Conservation (phyloP, 2,329 filamentous ascomycete genomes). For the Pseudocercospora fijiensis region DNA sequence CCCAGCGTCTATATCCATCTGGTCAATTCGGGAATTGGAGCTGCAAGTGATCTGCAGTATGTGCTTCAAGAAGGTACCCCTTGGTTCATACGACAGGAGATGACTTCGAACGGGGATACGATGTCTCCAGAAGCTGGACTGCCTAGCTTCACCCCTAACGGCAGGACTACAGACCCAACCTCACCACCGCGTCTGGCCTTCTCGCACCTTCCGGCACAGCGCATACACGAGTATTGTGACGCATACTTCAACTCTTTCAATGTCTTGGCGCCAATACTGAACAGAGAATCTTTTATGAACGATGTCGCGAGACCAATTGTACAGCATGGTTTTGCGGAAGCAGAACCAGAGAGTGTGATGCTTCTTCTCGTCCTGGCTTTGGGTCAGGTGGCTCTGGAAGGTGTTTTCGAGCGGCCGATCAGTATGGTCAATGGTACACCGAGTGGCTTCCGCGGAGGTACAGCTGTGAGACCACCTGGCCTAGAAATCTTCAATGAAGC, state of each 20-base stretch:
- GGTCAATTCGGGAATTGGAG: slow-evolving; percentile 37
- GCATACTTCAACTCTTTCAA: slow-evolving; percentile 63
- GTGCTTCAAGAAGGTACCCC: slow-evolving; percentile 42
- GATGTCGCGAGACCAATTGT: slow-evolving; percentile 50
- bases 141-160: slow-evolving; percentile 27
- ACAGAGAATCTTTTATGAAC: slow-evolving; percentile 55
- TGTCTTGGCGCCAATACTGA: slow-evolving; percentile 58
- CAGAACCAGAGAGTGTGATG: slow-evolving; percentile 53
- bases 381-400: slow-evolving; percentile 58
- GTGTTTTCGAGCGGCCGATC: slow-evolving; percentile 50
- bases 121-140: slow-evolving; percentile 35
- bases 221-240: slow-evolving; percentile 53
- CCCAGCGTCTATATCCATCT: slow-evolving; percentile 41
- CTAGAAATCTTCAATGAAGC: slow-evolving; percentile 63
- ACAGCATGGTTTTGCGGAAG: slow-evolving; percentile 52
- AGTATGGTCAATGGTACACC: slow-evolving; percentile 46
- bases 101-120: slow-evolving; percentile 34
- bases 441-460: slow-evolving; percentile 57
- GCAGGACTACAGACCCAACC: slow-evolving; percentile 12
- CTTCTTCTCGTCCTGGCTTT: slow-evolving; percentile 59
- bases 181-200: slow-evolving; percentile 34
- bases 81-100: slow-evolving; percentile 42
- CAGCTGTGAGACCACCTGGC: slow-evolving; percentile 54
- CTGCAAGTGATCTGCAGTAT: slow-evolving; percentile 38
- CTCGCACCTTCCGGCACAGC: slow-evolving; percentile 48